Base-by-base conservation (phyloP, 495 filamentous ascomycete species). In the Trypethelium eluteriae region DNA sequence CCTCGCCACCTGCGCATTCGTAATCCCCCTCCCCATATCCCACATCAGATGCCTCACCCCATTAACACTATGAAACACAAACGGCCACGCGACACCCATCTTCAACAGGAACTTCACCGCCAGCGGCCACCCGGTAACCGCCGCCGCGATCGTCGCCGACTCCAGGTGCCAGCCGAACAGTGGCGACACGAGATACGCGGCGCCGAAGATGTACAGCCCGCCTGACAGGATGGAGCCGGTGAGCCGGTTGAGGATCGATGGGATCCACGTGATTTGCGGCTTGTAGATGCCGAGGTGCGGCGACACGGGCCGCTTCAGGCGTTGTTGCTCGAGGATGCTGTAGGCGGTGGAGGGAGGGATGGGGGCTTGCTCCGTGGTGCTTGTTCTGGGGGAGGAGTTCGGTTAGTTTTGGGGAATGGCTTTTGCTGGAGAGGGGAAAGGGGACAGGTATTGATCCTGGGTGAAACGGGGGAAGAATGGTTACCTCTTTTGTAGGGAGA, bases 221-320 rank as follows among this genome's bases (percentile, higher is more conserved):
- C 89, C 89, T 71, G 86, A 88, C 70, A 97, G 80, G 66, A 81
- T 73, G 68, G 81, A 70, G 67, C 92, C 94, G 16, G 90, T 92
- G 80, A 98, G 83, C 72, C 94, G 91, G 82, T 91, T 87, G 77
- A 89, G 79, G 64, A 73, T 79, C 65, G 87, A 91, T 53, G 80
- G 77, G 74, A 88, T 87, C 89, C 89, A 96, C 64, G 92, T 93
- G 74, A 98, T 88, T 79, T 90, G 88, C 68, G 89, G 88, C 70
- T 85, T 82, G 85, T 98, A 99, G 84, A 96, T 93, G 67, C 77
- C 72, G 64, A 99, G 86, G 76, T 99, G 93, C 53, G 94, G 94
- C 46, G 91, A 81, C 67, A 95, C 83, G 70, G 94, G 94, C 61
- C 94, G 95, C 72, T 80, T 74, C 66, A 88, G 86, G 70, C 94